phyloP scores from a whole-genome alignment of 2,329 filamentous ascomycete genomes.

The Fusarium pseudoanthophilum region DNA sequence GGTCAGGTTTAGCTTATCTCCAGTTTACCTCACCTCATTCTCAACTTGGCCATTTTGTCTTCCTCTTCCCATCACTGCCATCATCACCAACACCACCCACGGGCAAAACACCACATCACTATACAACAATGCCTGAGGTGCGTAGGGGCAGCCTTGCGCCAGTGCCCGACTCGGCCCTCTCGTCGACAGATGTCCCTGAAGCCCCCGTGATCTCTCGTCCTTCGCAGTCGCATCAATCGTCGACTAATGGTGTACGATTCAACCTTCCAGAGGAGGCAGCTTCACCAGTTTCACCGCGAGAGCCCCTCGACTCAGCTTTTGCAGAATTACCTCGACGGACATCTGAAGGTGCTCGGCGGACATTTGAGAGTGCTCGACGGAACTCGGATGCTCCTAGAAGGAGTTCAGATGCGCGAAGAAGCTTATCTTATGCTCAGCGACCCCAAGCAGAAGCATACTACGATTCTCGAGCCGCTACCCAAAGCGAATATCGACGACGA shows the following conservation, averaged over 20 bases:
- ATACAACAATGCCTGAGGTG: slow-evolving; percentile 46
- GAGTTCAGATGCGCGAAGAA: slow-evolving; percentile 43
- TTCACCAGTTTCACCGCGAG: slow-evolving; percentile 15
- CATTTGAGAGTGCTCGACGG: slow-evolving; percentile 27
- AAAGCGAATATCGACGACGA: slow-evolving; percentile 49
- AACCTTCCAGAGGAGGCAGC: slow-evolving; percentile 17
- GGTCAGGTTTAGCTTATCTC: slow-evolving; percentile 1
- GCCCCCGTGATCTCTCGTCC: slow-evolving; percentile 19
- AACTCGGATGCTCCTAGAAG: slow-evolving; percentile 40
- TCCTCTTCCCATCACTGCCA: not conserved
- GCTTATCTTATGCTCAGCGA: slow-evolving; percentile 51
- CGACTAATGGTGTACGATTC: slow-evolving; percentile 34
- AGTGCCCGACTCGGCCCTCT: slow-evolving; percentile 35
- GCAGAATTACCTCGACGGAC: slow-evolving; percentile 40
- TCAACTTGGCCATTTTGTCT: not conserved
- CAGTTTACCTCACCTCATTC: not conserved
- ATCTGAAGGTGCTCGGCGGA: slow-evolving; percentile 30
- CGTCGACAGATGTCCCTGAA: slow-evolving; percentile 28
- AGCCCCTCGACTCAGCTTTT: slow-evolving; percentile 25
- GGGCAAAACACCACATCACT: not conserved
- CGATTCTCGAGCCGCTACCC: slow-evolving; percentile 53
- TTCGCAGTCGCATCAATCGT: slow-evolving; percentile 27
- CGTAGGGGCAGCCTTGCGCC: slow-evolving; percentile 43
- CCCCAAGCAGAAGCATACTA: slow-evolving; percentile 52
- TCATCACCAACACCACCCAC: not conserved